Base-by-base conservation (phyloP, 164 flowering plant genomes). In the Nymphaea colorata region DNA sequence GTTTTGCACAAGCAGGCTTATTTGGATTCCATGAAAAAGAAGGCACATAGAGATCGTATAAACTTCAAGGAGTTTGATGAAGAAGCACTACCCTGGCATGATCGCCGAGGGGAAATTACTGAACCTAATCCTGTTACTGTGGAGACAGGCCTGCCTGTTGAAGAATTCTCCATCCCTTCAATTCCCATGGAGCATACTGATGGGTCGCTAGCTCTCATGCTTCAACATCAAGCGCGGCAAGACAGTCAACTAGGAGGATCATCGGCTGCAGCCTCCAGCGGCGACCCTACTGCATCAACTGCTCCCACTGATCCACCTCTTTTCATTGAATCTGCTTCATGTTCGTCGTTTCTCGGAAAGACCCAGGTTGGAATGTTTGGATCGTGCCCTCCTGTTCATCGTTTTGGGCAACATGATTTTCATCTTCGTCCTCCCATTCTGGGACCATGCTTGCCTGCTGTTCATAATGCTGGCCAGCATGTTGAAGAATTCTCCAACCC, bases 31-130 rank as follows among this genome's bases (percentile, higher is more conserved):
- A 62, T 82, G 69, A 80, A 83, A 76, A 79, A 81, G 70, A 76
- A 72, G 64, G 89, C 89, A 55, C 83, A 85, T 61, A 83, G 81
- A 42, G 76, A 85, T 47, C 82, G 84, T 87, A 76, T 70, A 67
- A 80, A 76, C 69, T 83, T 82, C n/a, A 18, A 80, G 57, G 86
- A 85, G 75, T 85, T 81, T 70, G 86, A 83, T 64, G 83, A 47
- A 47, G 55, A 47, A 47, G 55, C 12, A 7, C 12, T 47, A 7
- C 12, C 11, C 11, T 25, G 36, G 36, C 55, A 47, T 7, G 12
- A 6, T 12, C 5, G 12, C 12, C 55, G 12, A 47, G 55, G 55
- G 5, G 3, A 5, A 47, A 47, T 12, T 6, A 47, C 2, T 47
- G 55, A 47, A 47, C 11, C 55, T 47, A 47, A 47, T 47, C 55